Evolutionary conservation across 306 rosid genomes (phyloP), one percentile per base, ranked within the genome.

Genomic region (Mimosa pudica): DNA sequence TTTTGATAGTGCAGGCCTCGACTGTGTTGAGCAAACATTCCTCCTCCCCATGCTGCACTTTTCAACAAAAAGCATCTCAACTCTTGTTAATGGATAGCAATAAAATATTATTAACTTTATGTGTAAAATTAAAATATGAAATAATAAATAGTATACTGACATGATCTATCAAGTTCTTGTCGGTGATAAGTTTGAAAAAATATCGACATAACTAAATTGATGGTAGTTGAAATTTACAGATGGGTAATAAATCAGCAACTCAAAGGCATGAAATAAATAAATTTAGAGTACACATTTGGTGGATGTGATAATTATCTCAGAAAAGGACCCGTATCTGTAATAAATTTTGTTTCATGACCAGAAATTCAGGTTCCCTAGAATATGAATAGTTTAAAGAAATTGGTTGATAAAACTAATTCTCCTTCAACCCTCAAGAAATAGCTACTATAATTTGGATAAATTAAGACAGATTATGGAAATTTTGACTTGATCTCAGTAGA

Each of bases 21-120:
- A 94, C 79, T 13, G 93, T 84, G 88, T 92, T 94, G 49, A 92
- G 84, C 47, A 88, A 82, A 81, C 98, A 94, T 85, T 92, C 98
- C 84, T 94, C 94, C 7, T 84, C 58, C 82, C 97, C 98, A 86
- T 94, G 98, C 97, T 94, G 91, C 84, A 86, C 10, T 61, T 36
- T 33, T 7, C 2, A 11, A 45, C 11, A 38, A 45, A 45, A 24
- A 66, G 10, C 45, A 13, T 36, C 0, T 6, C 7, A 63, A 4
- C 35, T 33, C 4, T 61, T 30, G 16, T 61, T 51, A 13, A 38
- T 38, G 42, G 14, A 48, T 10, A 47, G 1, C 1, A 49, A 52
- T 6, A 14, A 52, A 14, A 52, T 52, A 16, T 13, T 52, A 55
- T 6, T 55, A 55, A 55, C n/a, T 52, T 57, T 30, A 8, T n/a